Evolutionary conservation across 2,329 filamentous ascomycete species (phyloP), one percentile per base, ranked within the genome.

Genomic region (Lachnellula suecica): DNA sequence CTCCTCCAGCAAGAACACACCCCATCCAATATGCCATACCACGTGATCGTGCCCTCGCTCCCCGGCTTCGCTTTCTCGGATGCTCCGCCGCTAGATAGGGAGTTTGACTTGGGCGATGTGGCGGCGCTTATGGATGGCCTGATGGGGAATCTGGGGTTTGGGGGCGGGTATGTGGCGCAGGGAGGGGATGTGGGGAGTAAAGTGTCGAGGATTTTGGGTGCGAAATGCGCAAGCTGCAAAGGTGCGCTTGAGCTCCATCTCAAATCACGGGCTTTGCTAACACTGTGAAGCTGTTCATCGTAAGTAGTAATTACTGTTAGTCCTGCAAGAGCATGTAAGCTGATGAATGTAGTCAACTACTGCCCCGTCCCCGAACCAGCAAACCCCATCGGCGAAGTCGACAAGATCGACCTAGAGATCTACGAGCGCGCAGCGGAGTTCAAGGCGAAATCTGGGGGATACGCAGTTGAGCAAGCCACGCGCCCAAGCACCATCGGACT

Each of bases 401-500:
- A n/a, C n/a, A n/a, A n/a, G n/a, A n/a, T n/a, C n/a, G n/a, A n/a
- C n/a, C n/a, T n/a, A n/a, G n/a, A n/a, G n/a, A n/a, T n/a, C n/a
- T n/a, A n/a, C n/a, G n/a, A n/a, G n/a, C n/a, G n/a, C n/a, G n/a
- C n/a, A n/a, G n/a, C n/a, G n/a, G n/a, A n/a, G n/a, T n/a, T n/a
- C 19, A 34, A 17, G 22, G 23, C 5, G 27, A 44, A 40, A 84
- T 88, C 58, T 69, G 70, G n/a, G 89, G 79, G 74, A 0, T 87
- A 84, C 60, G 72, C 74, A 0, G 47, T 70, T 0, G 72, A 78
- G 61, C 83, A 86, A 49, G 77, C 70, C 1, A 81, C 79, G 0
- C 67, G 77, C 8, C 78, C 82, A 0, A 71, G 74, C 0, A 86
- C 82, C 0, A 78, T 84, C 41, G 81, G 81, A 0, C 70, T 83